phyloP scores from a whole-genome alignment of 192 early-diverging fungal genomes.

The Coemansia furcata region DNA sequence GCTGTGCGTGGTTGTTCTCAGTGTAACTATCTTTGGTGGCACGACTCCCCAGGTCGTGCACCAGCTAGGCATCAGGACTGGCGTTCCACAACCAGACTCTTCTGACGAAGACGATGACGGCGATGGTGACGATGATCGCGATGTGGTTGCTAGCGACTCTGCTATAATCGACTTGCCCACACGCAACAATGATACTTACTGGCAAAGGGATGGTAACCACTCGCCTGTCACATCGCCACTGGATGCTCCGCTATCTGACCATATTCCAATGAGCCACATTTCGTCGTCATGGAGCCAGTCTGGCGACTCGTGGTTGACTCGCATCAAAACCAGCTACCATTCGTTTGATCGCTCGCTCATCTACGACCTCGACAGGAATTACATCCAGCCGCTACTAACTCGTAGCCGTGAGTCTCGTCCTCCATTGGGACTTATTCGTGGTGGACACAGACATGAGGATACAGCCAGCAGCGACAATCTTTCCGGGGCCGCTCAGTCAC shows the following conservation, averaged over 20 bases:
- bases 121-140: neutral
- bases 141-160: constrained; percentile 2
- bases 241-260: neutral
- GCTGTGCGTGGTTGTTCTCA: constrained; percentile 87
- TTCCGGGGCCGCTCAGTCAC: neutral
- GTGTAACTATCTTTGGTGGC: constrained; percentile 89
- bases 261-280: constrained; percentile 19
- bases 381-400: constrained; percentile 42
- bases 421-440: neutral
- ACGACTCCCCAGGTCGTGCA: constrained; percentile 80
- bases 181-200: neutral
- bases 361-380: constrained; percentile 42
- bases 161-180: constrained; percentile 2
- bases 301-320: constrained; percentile 33
- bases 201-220: neutral
- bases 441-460: neutral
- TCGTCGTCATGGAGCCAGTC: constrained; percentile 39
- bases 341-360: constrained; percentile 47
- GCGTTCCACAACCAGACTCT: constrained; percentile 56
- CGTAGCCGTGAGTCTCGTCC: neutral
- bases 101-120: constrained; percentile 42
- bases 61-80: constrained; percentile 72
- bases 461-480: constrained; percentile 6
- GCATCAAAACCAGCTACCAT: constrained; percentile 41
- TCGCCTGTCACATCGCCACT: neutral